Evolutionary conservation across 306 rosid genomes (phyloP).

Genomic region (Casuarina glauca): DNA sequence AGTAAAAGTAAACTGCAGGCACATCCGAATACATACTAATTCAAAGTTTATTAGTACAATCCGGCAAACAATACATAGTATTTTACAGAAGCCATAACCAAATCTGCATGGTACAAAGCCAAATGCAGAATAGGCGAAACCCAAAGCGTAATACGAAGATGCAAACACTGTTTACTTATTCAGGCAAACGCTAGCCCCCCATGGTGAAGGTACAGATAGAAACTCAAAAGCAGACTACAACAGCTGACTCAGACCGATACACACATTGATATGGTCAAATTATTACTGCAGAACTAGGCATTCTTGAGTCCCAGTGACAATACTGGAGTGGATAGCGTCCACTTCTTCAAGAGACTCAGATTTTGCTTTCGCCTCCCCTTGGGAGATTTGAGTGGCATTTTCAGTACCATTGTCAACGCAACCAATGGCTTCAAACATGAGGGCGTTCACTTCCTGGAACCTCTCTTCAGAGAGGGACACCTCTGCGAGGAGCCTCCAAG

Average conservation of each 20-base stretch:
- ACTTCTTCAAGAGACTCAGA: conserved; percentile 31
- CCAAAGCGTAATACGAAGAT: conserved; percentile 5
- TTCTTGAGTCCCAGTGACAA: conserved; percentile 58
- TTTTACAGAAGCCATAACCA: conserved; percentile 30
- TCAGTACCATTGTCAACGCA: conserved; percentile 22
- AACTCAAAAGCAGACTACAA: conserved; percentile 34
- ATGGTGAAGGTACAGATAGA: conserved; percentile 24
- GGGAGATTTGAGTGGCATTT: not conserved
- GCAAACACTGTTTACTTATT: conserved; percentile 42
- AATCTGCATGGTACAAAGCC: conserved; percentile 17
- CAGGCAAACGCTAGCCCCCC: conserved; percentile 33
- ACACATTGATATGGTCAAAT: conserved; percentile 22
- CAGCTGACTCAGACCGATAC: conserved; percentile 21
- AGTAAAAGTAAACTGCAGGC: not conserved
- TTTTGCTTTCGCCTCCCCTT: conserved; percentile 17
- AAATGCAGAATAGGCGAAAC: conserved; percentile 28
- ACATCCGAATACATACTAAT: not conserved
- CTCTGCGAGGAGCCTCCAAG: conserved; percentile 92
- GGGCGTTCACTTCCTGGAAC: conserved; percentile 76
- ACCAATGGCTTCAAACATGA: conserved; percentile 67
- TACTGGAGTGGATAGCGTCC: conserved; percentile 31
- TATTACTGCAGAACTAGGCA: conserved; percentile 69
- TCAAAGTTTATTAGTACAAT: conserved; percentile 14
- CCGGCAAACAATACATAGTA: conserved; percentile 14
- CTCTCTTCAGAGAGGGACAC: conserved; percentile 89